phyloP scores from a whole-genome alignment of 306 rosid species.

The Potentilla sterilis region DNA sequence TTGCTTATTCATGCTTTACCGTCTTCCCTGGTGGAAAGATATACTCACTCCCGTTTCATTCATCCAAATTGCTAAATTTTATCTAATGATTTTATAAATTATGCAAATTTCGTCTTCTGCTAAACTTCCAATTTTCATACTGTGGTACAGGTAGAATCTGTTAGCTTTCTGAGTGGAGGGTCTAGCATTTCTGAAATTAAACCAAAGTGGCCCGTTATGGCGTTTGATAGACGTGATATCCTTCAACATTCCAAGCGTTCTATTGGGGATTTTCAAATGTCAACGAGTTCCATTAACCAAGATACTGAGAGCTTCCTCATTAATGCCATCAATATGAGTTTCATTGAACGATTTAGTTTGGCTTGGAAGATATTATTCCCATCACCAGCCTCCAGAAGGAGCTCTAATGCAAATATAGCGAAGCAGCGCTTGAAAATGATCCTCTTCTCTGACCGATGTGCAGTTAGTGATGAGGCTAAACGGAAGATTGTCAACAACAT shows the following conservation, averaged over 20 bases:
- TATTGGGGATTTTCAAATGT: conserved; percentile 40
- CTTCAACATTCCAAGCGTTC: conserved; percentile 45
- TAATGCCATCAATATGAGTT: conserved; percentile 82
- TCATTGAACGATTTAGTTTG: conserved; percentile 81
- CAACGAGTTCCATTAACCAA: conserved; percentile 50
- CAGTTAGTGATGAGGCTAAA: conserved; percentile 89
- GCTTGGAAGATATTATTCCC: conserved; percentile 95
- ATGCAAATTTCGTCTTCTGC: conserved; percentile 17
- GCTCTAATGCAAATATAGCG: conserved; percentile 82
- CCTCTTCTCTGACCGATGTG: conserved; percentile 91
- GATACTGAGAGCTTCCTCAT: conserved; percentile 80
- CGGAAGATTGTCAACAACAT: conserved; percentile 73
- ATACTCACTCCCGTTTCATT: not conserved
- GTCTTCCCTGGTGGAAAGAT: not conserved
- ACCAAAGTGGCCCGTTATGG: conserved; percentile 47
- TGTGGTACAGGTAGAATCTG: conserved; percentile 57
- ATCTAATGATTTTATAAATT: not conserved
- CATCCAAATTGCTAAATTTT: not conserved
- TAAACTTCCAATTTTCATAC: conserved; percentile 10
- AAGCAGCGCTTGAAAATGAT: conserved; percentile 98
- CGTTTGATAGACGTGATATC: conserved; percentile 35
- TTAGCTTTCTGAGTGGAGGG: conserved; percentile 49
- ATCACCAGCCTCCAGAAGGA: conserved; percentile 55
- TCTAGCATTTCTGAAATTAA: conserved; percentile 42
- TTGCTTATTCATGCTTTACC: too few relatives aligned